Base-by-base conservation (phyloP, 2,329 filamentous ascomycete genomes). In the Colletotrichum sidae region DNA sequence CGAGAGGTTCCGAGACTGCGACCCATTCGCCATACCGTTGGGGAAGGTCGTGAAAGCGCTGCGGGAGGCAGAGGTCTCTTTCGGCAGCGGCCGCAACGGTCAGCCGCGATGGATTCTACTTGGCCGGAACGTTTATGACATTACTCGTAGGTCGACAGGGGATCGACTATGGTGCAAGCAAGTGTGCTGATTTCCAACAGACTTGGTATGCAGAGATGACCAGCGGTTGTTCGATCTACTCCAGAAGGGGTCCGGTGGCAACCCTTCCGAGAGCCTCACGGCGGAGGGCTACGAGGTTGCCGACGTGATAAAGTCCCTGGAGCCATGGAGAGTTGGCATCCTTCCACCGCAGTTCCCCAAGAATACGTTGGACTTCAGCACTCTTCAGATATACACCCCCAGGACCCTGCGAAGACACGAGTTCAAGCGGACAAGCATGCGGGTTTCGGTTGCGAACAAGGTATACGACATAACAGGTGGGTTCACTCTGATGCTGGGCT, bases 391-490 rank as follows among this genome's bases (percentile, higher is more conserved):
- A 1, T 55, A 59, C 25, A 55, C 52, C 1, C 10, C 34, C 8
- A 35, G 38, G 7, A 42, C 50, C 41, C 49, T 67, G 4, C 53
- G 56, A 5, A 53, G 53, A 42, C 50, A 55, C 12, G 53, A 67
- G 34, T 59, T 61, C 17, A 45, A 33, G n/a, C 49, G 59, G 15
- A 60, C 49, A 25, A 38, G 55, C 9, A 55, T 63, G 49, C 69
- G 65, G 1, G 45, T 66, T 8, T 44, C 52, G 3, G 52, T 70
- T 9, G 53, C 57, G 2, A 50, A 39, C 3, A 58, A 61, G 34
- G 64, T 70, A 3, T 70, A 70, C 53, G 56, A 70, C 35, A 59
- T 69, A 8, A 68, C 64, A 9, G 49, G 68, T 68, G 10, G 47
- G 54, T 49, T 52, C 2, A 2, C 1, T 10, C n/a, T 9, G 1